phyloP scores from a whole-genome alignment of 345 rosid genomes.

The Moricandia moricandioides region DNA sequence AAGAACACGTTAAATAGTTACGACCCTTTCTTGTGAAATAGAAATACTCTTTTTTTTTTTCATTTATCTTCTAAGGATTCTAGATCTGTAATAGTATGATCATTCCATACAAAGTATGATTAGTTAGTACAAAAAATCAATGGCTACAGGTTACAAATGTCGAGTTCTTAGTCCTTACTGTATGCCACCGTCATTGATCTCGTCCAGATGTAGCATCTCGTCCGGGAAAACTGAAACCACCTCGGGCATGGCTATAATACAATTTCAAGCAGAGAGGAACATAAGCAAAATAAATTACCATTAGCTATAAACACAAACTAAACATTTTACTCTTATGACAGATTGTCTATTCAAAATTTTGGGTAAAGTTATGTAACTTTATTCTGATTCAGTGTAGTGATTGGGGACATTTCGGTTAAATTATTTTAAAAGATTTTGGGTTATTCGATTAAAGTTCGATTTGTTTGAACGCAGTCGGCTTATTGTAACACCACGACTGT shows the following conservation, averaged over 20 bases:
- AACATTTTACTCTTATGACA: neutral
- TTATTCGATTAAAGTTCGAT: neutral
- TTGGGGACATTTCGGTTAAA: neutral
- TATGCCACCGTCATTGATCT: neutral
- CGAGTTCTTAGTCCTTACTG: conserved; percentile 4
- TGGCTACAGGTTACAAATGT: conserved; percentile 1
- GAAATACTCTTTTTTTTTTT: too few species aligned
- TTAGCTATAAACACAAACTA: neutral
- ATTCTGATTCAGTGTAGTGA: too few species aligned
- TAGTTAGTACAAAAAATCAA: conserved; percentile 1
- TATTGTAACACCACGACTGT: too few species aligned
- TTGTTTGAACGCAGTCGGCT: neutral
- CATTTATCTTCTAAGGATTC: neutral
- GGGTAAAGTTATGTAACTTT: neutral
- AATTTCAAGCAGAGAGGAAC: neutral
- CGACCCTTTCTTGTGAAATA: neutral
- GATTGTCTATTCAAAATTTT: neutral
- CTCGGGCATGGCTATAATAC: conserved; percentile 11
- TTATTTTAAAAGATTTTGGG: neutral
- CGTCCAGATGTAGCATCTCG: neutral
- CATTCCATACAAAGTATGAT: neutral
- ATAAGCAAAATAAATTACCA: neutral
- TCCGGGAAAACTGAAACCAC: conserved; percentile 11
- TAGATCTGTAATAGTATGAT: neutral
- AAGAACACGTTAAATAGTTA: neutral